These are phyloP conservation scores for Oleoguttula mirabilis DNA, from an alignment of 495 filamentous ascomycete species.

Conservation along the genomic window DNA sequence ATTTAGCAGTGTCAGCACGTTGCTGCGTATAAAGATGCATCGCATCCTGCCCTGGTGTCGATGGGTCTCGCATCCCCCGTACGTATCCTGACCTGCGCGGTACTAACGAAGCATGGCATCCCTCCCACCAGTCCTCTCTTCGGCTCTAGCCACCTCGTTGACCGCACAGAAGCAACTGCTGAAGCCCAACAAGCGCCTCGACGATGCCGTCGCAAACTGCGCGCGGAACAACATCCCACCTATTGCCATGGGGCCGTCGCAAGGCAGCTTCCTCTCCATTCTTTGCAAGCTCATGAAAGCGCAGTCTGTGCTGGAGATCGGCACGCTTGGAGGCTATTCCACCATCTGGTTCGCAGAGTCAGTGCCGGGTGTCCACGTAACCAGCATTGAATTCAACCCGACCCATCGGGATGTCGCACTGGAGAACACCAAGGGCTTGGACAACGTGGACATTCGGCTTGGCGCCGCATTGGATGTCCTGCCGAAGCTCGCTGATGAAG, in stretches of 20 bases:
- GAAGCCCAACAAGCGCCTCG: conserved; percentile 8
- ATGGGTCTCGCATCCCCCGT: too few relatives aligned
- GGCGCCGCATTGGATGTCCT: conserved; percentile 38
- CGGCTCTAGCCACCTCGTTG: too few relatives aligned
- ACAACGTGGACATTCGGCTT: conserved; percentile 34
- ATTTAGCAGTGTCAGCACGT: too few relatives aligned
- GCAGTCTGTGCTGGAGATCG: conserved; percentile 39
- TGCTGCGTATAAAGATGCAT: too few relatives aligned
- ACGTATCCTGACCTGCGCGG: too few relatives aligned
- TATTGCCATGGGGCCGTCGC: conserved; percentile 31
- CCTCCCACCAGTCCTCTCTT: too few relatives aligned
- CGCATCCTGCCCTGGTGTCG: too few relatives aligned
- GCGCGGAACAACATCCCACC: conserved; percentile 14
- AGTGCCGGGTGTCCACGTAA: conserved; percentile 32
- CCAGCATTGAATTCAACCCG: conserved; percentile 35
- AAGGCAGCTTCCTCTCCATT: conserved; percentile 36
- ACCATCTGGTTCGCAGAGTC: conserved; percentile 39
- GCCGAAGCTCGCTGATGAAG: conserved; percentile 30
- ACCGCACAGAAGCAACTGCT: conserved; percentile 9
- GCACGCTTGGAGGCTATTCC: conserved; percentile 42
- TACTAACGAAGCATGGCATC: too few relatives aligned
- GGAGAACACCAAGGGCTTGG: conserved; percentile 31
- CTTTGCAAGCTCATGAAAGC: conserved; percentile 28
- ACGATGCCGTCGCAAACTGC: conserved; percentile 12
- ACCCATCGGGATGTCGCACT: conserved; percentile 33